phyloP scores from a whole-genome alignment of 1,284 basidiomycete genomes.

The Marasmius sp. region DNA sequence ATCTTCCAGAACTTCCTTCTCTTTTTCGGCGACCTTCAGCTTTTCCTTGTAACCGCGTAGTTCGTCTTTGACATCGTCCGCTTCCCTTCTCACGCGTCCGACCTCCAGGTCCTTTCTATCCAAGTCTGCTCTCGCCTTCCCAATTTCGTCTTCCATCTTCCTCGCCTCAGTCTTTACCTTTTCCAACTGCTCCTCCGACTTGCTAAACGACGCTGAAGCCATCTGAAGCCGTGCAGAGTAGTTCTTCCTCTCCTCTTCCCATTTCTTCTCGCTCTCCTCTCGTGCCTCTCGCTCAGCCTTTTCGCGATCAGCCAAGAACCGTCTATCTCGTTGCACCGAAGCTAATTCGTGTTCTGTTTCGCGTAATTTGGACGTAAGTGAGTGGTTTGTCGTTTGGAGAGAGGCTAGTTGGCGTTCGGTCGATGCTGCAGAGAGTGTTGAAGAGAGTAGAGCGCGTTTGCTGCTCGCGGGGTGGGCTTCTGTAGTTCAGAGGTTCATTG shows the following conservation, averaged over 20 bases:
- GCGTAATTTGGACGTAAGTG: slow-evolving; percentile 62
- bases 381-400: slow-evolving; percentile 54
- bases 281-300: slow-evolving; percentile 41
- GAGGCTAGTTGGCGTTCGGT: slow-evolving; percentile 63
- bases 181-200: background rate
- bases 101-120: background rate
- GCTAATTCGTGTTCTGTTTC: slow-evolving; percentile 59
- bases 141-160: background rate
- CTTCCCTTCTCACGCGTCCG: background rate
- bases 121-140: background rate
- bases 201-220: background rate
- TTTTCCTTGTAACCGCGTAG: background rate
- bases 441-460: slow-evolving; percentile 44
- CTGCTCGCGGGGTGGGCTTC: background rate
- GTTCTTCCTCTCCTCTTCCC: slow-evolving; percentile 44
- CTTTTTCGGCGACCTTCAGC: background rate
- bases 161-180: background rate
- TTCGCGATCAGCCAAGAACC: slow-evolving; percentile 61
- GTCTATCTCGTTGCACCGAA: slow-evolving; percentile 61
- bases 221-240: slow-evolving; percentile 20
- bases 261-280: slow-evolving; percentile 59
- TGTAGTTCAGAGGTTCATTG: background rate
- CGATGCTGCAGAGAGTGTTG: slow-evolving; percentile 53
- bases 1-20: background rate
- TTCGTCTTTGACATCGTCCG: background rate